Base-by-base conservation (phyloP, 2,329 filamentous ascomycete species). In the Coniella lustricola region DNA sequence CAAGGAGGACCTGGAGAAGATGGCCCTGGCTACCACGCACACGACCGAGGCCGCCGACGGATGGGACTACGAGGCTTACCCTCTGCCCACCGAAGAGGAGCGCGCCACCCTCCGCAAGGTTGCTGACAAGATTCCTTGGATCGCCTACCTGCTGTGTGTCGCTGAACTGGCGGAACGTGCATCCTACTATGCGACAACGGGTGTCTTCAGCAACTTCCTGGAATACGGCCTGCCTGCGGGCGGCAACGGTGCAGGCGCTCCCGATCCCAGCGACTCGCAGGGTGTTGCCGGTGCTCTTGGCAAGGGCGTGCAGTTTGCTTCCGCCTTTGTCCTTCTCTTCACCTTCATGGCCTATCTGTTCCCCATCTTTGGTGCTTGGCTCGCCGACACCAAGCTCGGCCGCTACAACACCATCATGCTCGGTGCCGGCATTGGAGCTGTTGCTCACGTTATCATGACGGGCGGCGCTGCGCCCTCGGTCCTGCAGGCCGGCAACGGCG, bases 321-420 rank as follows among this genome's bases (percentile, higher is more conserved):
- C 69, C 4, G 73, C 71, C 3, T 61, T 75, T 16, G 62, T 61
- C 2, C 64, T 75, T 21, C 63, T 69, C 31, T 75, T 69, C 60
- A 67, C 60, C 3, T 75, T 78, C 50, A 56, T 77, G 32, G 67
- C 73, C 10, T 78, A 76, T 54, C 56, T 72, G 13, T 57, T 74
- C 9, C 73, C 73, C 0, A 68, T 75, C 21, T 57, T 72, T 18
- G 76, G 77, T 54, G 77, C 73, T 10, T 79, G 71, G 56, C 58
- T 79, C 21, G 81, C 83, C 7, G 84, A 87, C 63, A 75, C 80
- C 51, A 80, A 81, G 57, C 71, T 79, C 49, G 84, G 84, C 36
- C 79, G 82, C 44, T 87, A 81, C 66, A 74, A 76, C 54, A 84
- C 84, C 1, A 86, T 87, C 56, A 67, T 81, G 51, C 54, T 51